Base-by-base conservation (phyloP, 768 basidiomycete genomes). In the Cystoderma amianthinum region DNA sequence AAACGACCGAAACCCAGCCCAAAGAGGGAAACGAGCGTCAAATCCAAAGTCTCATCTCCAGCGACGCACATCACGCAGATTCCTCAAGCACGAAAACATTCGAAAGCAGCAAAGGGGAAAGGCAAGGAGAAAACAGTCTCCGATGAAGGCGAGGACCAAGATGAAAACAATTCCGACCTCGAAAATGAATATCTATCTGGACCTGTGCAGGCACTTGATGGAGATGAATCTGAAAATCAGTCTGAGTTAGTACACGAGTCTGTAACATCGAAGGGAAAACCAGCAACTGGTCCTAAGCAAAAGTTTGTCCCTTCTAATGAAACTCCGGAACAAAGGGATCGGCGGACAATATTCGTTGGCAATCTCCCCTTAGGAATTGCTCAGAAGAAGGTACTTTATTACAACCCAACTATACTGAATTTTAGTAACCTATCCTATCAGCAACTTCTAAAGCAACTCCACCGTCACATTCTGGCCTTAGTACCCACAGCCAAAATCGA, bases 261-360 rank as follows among this genome's bases (percentile, higher is more conserved):
- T 2, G 38, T 82, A 35, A 58, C 60, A 45, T 63, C 60, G 45
- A 61, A 59, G 6, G 42, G 49, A 25, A 68, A 57, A 49, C 63
- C 61, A 43, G 38, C 20, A n/a, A 48, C 46, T 43, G 44, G 44
- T 37, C 41, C 56, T 25, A 65, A 64, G 48, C 45, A 51, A 12
- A 85, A 80, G 45, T 72, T 69, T 49, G 67, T 71, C 1, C 88
- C 86, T 0, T 47, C 62, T 18, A 80, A 77, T 41, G 94, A 97
- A 61, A 86, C 86, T 0, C 57, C 74, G 13, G 80, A 78, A 42
- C 78, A 75, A 45, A 74, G 85, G 36, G 81, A 96, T 51, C 72
- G 74, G 13, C 76, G 95, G 19, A 97, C 95, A 4, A 69, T 97
- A 36, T 99, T 99, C 59, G 66, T 99, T 11, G 94, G 94, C 2